Evolutionary conservation across 345 rosid genomes (phyloP).

Genomic region (Noccaea caerulescens): DNA sequence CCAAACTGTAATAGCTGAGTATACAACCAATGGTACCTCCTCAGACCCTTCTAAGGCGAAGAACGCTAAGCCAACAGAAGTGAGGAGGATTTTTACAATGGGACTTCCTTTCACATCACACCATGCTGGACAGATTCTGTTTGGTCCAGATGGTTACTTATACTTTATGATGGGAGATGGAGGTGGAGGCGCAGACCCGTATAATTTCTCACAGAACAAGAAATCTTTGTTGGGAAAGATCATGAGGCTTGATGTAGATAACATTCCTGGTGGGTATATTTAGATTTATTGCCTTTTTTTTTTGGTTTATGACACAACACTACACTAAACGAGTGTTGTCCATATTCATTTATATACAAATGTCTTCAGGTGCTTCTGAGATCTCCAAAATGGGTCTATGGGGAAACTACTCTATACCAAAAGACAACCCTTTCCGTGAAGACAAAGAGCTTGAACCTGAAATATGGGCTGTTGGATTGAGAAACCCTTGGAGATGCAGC

Average conservation of each 20-base stretch:
- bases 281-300: constrained; percentile 2
- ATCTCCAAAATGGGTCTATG: constrained; percentile 50
- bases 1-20: constrained; percentile 73
- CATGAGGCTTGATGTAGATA: constrained; percentile 90
- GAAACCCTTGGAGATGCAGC: constrained; percentile 76
- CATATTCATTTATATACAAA: constrained; percentile 17
- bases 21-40: constrained; percentile 59
- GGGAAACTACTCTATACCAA: constrained; percentile 77
- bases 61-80: constrained; percentile 44
- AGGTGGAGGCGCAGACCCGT: constrained; percentile 75
- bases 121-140: constrained; percentile 93
- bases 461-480: constrained; percentile 65
- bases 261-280: constrained; percentile 61
- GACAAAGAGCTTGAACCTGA: constrained; percentile 61
- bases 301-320: not conserved
- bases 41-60: constrained; percentile 53
- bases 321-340: constrained; percentile 3
- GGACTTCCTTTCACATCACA: constrained; percentile 87
- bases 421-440: constrained; percentile 62
- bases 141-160: constrained; percentile 86
- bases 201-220: constrained; percentile 88
- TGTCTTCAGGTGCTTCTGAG: constrained; percentile 42
- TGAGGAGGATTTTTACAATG: constrained; percentile 56
- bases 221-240: constrained; percentile 95
- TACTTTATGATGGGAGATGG: constrained; percentile 98